A percentile compares a stretch with the other conserved stretches of the same genome.
These are phyloP conservation scores for Ettlia oleoabundans DNA, from an alignment of 139 green algal genomes.

Conservation along the genomic window DNA sequence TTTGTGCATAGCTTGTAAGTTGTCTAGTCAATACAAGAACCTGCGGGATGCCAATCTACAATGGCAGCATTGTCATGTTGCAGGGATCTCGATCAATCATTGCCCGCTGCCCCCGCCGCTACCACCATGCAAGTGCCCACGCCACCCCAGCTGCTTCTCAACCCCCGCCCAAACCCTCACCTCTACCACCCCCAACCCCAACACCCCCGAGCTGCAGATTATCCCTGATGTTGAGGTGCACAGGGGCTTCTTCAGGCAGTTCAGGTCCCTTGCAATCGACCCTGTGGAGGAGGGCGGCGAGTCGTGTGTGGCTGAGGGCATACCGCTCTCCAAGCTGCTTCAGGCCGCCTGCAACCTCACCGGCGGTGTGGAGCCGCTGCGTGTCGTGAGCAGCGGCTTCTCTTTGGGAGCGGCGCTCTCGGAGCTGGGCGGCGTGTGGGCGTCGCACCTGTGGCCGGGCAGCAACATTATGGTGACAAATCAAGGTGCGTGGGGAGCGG, in stretches of 20 bases:
- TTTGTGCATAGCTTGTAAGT: no score
- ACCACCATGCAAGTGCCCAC: background rate
- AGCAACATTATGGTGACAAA: constrained; percentile 33
- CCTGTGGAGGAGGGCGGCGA: background rate
- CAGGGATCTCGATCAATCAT: no score
- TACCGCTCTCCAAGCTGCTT: background rate
- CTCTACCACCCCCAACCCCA: background rate
- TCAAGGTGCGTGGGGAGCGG: background rate
- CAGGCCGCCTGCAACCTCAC: background rate
- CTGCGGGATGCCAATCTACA: background rate
- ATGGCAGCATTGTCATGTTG: no score
- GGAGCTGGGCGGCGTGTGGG: constrained; percentile 39
- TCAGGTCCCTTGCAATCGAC: constrained; percentile 11
- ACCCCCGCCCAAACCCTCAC: no score
- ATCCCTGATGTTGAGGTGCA: constrained; percentile 10
- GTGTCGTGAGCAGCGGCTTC: background rate
- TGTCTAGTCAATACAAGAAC: no score
- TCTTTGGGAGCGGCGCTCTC: constrained; percentile 13
- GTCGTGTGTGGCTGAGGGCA: background rate
- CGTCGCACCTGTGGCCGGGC: constrained; percentile 30
- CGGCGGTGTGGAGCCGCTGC: background rate
- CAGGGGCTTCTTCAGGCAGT: constrained; percentile 9
- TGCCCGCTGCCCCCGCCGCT: no score
- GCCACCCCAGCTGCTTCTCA: background rate
- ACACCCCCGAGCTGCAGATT: background rate